Conservation (phyloP, 805 yeast genomes). For the Clavispora asparagi region DNA sequence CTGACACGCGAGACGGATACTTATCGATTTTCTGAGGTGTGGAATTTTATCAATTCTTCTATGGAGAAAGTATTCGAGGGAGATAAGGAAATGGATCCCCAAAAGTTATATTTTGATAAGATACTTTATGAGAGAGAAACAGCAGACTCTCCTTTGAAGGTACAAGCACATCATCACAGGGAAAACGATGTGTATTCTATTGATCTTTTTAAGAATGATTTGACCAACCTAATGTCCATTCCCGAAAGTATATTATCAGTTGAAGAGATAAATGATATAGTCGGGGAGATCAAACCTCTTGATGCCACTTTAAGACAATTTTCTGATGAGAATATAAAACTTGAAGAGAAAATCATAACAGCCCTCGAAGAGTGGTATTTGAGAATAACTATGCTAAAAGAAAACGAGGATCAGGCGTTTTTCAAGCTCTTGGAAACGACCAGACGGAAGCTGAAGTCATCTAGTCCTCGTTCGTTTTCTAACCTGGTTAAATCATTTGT, state of each 20-base stretch:
- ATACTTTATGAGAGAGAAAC: conserved; percentile 20
- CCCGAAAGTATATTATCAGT: conserved; percentile 7
- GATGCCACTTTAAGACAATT: background rate
- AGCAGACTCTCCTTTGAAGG: conserved; percentile 33
- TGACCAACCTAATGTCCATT: conserved; percentile 16
- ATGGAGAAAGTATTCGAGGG: conserved; percentile 16
- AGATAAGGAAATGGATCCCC: background rate
- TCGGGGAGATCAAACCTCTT: conserved; percentile 6
- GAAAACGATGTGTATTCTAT: conserved; percentile 18
- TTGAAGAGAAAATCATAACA: background rate
- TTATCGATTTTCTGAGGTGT: conserved; percentile 26
- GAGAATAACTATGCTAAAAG: conserved; percentile 1
- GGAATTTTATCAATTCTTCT: conserved; percentile 30
- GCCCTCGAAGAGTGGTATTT: conserved; percentile 5
- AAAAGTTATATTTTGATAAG: conserved; percentile 2
- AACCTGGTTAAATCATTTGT: background rate
- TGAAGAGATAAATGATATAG: conserved; percentile 14
- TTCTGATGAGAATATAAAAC: background rate
- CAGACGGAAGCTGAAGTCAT: conserved; percentile 3
- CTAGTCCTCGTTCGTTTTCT: conserved; percentile 3
- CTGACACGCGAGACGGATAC: conserved; percentile 28
- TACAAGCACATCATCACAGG: conserved; percentile 17
- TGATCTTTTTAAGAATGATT: conserved; percentile 23
- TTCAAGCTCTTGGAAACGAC: conserved; percentile 14
- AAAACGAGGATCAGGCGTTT: conserved; percentile 10